phyloP scores from a whole-genome alignment of 2,329 filamentous ascomycete species.

The Blastomyces percursus region DNA sequence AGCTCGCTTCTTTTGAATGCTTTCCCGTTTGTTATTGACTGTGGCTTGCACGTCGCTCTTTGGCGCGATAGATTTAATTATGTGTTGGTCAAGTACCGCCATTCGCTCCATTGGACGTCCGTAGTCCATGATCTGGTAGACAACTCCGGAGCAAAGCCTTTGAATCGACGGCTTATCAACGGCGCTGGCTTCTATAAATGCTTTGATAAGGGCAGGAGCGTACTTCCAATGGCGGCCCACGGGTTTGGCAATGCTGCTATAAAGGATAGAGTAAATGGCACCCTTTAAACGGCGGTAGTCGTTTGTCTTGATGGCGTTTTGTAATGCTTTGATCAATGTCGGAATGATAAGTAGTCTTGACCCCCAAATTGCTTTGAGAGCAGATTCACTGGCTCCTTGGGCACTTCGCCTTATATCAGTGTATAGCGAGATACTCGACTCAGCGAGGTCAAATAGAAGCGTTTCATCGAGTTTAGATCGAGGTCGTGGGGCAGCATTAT shows the following conservation, averaged over 20 bases:
- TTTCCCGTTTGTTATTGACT: constrained; percentile 58
- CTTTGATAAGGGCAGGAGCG: constrained; percentile 74
- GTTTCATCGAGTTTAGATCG: constrained; percentile 84
- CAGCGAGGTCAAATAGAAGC: constrained; percentile 73
- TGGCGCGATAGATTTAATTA: constrained; percentile 63
- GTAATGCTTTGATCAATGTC: constrained; percentile 66
- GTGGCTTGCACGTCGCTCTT: constrained; percentile 48
- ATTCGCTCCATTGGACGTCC: constrained; percentile 78
- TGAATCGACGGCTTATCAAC: constrained; percentile 95
- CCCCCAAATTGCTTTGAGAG: constrained; percentile 80
- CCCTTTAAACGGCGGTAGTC: constrained; percentile 93
- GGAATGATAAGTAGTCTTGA: constrained; percentile 83
- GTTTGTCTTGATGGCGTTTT: constrained; percentile 63
- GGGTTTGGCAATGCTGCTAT: constrained; percentile 78
- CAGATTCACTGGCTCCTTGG: constrained; percentile 84
- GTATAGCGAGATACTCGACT: constrained; percentile 83
- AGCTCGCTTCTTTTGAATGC: constrained; percentile 62
- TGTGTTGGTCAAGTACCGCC: constrained; percentile 63
- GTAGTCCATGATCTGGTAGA: constrained; percentile 84
- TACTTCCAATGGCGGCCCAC: constrained; percentile 89
- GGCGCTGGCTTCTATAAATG: constrained; percentile 80
- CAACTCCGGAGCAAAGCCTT: constrained; percentile 66
- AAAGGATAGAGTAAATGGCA: constrained; percentile 79
- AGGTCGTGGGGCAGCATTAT: constrained; percentile 78
- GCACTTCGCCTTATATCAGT: constrained; percentile 92